These are phyloP conservation scores for Penicillium samsonianum DNA, from an alignment of 495 filamentous ascomycete genomes.

Conservation along the genomic window DNA sequence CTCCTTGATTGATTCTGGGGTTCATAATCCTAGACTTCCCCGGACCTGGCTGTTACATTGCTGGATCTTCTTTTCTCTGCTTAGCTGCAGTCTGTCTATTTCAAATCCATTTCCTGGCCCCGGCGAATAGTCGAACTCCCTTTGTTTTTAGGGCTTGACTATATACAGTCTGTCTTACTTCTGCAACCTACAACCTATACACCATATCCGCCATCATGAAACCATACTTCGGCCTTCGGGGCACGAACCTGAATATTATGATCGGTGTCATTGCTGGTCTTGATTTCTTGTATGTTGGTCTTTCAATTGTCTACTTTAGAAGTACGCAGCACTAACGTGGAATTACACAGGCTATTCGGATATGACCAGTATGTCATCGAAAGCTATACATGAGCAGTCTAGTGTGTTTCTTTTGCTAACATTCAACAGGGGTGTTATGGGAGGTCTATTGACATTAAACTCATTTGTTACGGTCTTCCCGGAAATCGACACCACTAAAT, in stretches of 20 bases:
- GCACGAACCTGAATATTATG: slow-evolving; percentile 63
- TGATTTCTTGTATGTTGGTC: slow-evolving; percentile 58
- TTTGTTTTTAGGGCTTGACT: slow-evolving; percentile 5
- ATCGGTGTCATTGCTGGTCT: slow-evolving; percentile 68
- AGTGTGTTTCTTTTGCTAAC: slow-evolving; percentile 13
- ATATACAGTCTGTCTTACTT: slow-evolving; percentile 15
- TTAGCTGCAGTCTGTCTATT: slow-evolving; percentile 2
- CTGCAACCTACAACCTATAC: not conserved
- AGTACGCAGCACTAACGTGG: slow-evolving; percentile 5
- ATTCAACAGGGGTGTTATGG: slow-evolving; percentile 51
- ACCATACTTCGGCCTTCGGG: slow-evolving; percentile 62
- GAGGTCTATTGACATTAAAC: slow-evolving; percentile 53
- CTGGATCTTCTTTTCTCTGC: not conserved
- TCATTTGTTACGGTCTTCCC: slow-evolving; percentile 54
- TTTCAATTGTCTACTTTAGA: not conserved
- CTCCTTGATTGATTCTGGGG: not conserved
- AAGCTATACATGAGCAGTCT: not conserved
- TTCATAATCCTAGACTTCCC: slow-evolving; percentile 2
- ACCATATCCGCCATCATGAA: slow-evolving; percentile 23
- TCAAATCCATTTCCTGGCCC: slow-evolving; percentile 10
- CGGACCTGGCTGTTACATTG: not conserved
- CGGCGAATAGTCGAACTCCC: slow-evolving; percentile 4
- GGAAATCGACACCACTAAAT: slow-evolving; percentile 47
- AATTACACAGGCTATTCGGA: slow-evolving; percentile 32
- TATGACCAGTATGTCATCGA: slow-evolving; percentile 39